Base-by-base conservation (phyloP, 192 early-diverging fungal genomes). In the Podila clonocystis region DNA sequence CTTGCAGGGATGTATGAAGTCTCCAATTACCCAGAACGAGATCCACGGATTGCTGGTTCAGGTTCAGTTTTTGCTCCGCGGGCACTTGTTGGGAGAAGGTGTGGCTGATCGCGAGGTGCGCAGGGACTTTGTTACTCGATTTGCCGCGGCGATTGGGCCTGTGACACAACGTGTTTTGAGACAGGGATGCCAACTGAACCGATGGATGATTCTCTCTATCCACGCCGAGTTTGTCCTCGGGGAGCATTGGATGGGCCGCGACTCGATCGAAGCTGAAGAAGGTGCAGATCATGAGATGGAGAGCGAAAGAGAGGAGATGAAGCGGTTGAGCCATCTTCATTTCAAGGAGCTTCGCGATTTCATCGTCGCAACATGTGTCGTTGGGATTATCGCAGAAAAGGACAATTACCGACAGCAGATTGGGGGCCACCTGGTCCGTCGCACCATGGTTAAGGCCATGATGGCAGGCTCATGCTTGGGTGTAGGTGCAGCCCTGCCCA, bases 21-120 rank as follows among this genome's bases (percentile, higher is more conserved):
- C 82, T 15, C 34, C 29, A 2, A 73, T 80, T 33, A 70, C 86
- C 11, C 89, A 92, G 59, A 97, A 97, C 79, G 86, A 85, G 61
- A 82, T 89, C 24, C 96, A 97, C 65, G 96, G 96, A 15, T 69
- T 82, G 59, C 82, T 95, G 41, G 82, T 95, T 41, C 94, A 94
- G 72, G 86, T 91, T 22, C 88, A 91, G 66, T 89, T 90, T 70
- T 79, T 97, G 31, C 63, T 96, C 30, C 84, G 90, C 52, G 89
- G 90, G 26, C 92, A 92, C 52, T 77, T 93, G 13, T 73, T 82
- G 34, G 83, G 82, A 28, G 83, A 87, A 36, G 70, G 86, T 17
- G 74, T 86, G 41, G 68, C 69, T 5, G 87, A 89, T 68, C 68
- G 89, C 13, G 58, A 64, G 12, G 78, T 88, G 22, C 78, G 87